Base-by-base conservation (phyloP, 768 basidiomycete genomes). In the Suillus spraguei region DNA sequence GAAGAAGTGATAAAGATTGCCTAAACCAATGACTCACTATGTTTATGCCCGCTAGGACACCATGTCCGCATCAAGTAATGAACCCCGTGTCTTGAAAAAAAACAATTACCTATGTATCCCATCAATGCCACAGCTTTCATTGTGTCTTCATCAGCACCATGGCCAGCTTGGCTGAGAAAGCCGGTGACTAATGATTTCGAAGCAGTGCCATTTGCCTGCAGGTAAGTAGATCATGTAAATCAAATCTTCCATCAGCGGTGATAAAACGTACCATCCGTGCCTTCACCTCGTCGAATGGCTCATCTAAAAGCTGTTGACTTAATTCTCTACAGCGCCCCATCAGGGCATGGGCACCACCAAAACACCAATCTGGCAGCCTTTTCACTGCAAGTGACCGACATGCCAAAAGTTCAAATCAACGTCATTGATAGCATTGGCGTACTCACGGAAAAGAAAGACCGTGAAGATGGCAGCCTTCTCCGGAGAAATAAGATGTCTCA, bases 1-100 rank as follows among this genome's bases (percentile, higher is more conserved):
- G 66, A 60, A 54, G 72, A 76, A 44, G 66, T 59, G 66, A 72
- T 71, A 7, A 68, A 68, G 13, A 56, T 58, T 39, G 5, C 49
- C 6, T 38, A 47, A 62, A 41, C 17, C 10, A 22, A 32, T 32
- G 50, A 9, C 56, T 32, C 17, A 41, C 56, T 24, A 24, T 58
- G 10, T 58, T 38, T 20, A 41, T 41, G 10, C 56, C 56, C 10
- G 24, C 56, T 58, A 20, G 6, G 24, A 41, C 8, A 39, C 24
- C 56, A 20, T 41, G 41, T 58, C 17, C 17, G 9, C 24, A 2
- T 58, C 28, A 58, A 32, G 13, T 58, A 7, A 41, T 32, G 24
- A 42, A 20, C 32, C 6, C 5, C 8, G 17, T 28, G 6, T 10
- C 3, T 20, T 17, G 4, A 20, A 13, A 36, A 35, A 24, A n/a